Percentiles rank a stretch among this genome's conserved stretches.
Evolutionary conservation across 2,329 filamentous ascomycete species (phyloP).

Genomic region (Colletotrichum costaricense): DNA sequence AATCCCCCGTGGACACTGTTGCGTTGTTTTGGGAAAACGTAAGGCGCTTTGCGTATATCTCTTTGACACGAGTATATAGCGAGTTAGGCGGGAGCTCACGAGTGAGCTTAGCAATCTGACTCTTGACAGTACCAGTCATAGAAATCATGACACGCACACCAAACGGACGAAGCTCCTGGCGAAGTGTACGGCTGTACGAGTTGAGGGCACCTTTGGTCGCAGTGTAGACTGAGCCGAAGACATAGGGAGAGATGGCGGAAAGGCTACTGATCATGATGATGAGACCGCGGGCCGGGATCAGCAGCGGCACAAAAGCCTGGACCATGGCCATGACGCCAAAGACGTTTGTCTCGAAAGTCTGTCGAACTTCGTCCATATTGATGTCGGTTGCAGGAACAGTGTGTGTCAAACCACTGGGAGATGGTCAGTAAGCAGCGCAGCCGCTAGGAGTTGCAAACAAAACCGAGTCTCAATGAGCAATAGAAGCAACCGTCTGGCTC

Average conservation of each 20-base stretch:
- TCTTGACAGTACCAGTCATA: conserved; percentile 64
- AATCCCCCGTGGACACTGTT: conserved; percentile 57
- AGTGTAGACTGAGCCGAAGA: conserved; percentile 65
- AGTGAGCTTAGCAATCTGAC: conserved; percentile 58
- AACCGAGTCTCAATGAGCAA: too few species aligned
- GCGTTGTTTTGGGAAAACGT: conserved; percentile 60
- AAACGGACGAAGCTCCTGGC: conserved; percentile 64
- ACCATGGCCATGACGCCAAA: conserved; percentile 68
- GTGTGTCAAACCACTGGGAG: conserved; percentile 60
- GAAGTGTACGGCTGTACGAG: conserved; percentile 63
- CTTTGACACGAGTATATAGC: conserved; percentile 57
- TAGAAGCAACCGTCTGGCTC: background rate
- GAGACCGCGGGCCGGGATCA: conserved; percentile 62
- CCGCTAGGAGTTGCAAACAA: background rate
- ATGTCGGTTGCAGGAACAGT: conserved; percentile 64
- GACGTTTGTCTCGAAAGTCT: conserved; percentile 67
- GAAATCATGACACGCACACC: conserved; percentile 68
- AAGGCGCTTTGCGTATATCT: conserved; percentile 58
- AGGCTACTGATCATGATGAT: conserved; percentile 67
- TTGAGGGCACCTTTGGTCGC: conserved; percentile 67
- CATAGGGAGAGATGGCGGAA: conserved; percentile 61
- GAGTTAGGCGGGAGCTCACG: conserved; percentile 57
- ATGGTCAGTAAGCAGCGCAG: background rate
- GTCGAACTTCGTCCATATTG: conserved; percentile 62
- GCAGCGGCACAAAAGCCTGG: conserved; percentile 59